Conservation (phyloP, 176 grass and related monocot species). For the Oryza rufipogon region DNA sequence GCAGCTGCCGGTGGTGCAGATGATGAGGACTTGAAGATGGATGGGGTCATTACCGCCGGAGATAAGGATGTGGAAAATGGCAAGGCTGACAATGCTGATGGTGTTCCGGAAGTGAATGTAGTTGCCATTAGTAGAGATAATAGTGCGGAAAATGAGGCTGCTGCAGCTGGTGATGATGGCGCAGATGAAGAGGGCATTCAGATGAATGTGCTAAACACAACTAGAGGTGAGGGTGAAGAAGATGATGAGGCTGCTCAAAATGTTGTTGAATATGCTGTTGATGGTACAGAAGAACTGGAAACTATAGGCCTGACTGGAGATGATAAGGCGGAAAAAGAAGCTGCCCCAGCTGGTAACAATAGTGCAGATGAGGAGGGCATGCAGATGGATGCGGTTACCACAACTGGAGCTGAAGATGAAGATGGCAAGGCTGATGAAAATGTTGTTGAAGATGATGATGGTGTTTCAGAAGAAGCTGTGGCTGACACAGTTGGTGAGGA, state of each 20-base stretch:
- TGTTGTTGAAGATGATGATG: conserved; percentile 43
- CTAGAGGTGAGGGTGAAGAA: conserved; percentile 46
- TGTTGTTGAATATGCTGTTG: conserved; percentile 37
- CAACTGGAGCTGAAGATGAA: conserved; percentile 43
- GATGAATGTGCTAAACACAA: conserved; percentile 19
- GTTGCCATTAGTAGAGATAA: conserved; percentile 12
- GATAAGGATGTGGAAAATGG: background rate
- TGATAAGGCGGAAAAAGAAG: conserved; percentile 45
- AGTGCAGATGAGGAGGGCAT: conserved; percentile 41
- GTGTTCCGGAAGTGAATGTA: conserved; percentile 3
- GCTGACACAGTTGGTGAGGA: conserved; percentile 35
- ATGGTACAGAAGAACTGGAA: conserved; percentile 28
- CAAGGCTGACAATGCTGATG: conserved; percentile 7
- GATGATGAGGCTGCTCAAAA: conserved; percentile 29
- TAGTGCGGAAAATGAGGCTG: conserved; percentile 40
- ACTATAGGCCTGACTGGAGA: conserved; percentile 18
- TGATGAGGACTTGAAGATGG: conserved; percentile 31
- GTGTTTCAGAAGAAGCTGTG: conserved; percentile 37
- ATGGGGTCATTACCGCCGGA: background rate
- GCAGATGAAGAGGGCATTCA: conserved; percentile 38
- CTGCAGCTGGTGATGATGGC: conserved; percentile 11
- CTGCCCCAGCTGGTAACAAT: conserved; percentile 10
- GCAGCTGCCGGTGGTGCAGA: background rate
- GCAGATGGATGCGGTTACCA: conserved; percentile 23
- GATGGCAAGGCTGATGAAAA: conserved; percentile 33